Evolutionary conservation across 306 rosid species (phyloP), one percentile per base, ranked within the genome.

Genomic region (Glycine latifolia): DNA sequence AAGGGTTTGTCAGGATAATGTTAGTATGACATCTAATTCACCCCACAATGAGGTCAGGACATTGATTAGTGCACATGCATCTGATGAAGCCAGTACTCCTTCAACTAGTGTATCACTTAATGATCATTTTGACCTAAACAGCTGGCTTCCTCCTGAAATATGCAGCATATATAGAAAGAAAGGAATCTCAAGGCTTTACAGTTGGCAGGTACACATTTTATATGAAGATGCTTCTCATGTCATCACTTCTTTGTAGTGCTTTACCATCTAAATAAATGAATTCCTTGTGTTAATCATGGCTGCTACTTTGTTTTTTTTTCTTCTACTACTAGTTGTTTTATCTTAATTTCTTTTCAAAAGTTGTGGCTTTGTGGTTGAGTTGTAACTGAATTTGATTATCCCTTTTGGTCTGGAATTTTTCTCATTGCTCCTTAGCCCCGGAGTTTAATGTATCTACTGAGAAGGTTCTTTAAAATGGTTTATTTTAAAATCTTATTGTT

Each of bases 101-200:
- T 90, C 96, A 78, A 93, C 96, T 81, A 79, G 77, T 70, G 67
- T 85, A 80, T 86, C 86, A 1, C 80, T 81, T 58, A 84, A 82
- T 81, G 90, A 84, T 88, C 63, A 71, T 81, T 78, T 93, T 75
- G 88, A 90, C 82, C 88, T 95, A 76, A 85, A 76, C 60, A 73
- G 85, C 75, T 95, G 98, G 99, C 94, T 95, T 79, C 92, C 97
- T 65, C 82, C 90, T 80, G 99, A 95, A 89, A 85, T 95, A 84
- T 93, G 97, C 85, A 86, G 89, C 81, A 79, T 89, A 65, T 95
- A 93, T 85, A 86, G 89, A 84, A 90, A 82, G 83, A 95, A 79
- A 88, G 98, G 99, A 87, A 91, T 95, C 75, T 86, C 88, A 44
- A 93, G 89, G 83, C 89, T 95, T 73, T 94, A 95, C 82, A 84